A percentile compares a stretch with the other conserved stretches of the same genome.
Evolutionary conservation across 2,329 filamentous ascomycete species (phyloP).

Genomic region (Cercospora berteroae): DNA sequence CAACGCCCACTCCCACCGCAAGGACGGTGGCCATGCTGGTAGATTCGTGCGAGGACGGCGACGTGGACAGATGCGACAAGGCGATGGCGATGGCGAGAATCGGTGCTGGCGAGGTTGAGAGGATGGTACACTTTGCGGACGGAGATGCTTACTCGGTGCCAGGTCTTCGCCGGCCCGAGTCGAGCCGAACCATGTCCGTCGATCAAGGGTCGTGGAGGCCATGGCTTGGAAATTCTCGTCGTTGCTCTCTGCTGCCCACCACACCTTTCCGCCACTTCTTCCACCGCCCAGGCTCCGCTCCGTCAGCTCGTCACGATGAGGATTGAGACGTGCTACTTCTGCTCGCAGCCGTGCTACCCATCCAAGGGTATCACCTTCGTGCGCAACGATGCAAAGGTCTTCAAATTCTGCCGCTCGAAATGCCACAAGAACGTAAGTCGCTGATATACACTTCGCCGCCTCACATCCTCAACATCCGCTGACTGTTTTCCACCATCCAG

Average conservation of each 20-base stretch:
- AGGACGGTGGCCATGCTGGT: constrained; percentile 58
- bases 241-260: background rate
- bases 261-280: background rate
- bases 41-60: background rate
- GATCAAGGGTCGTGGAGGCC: background rate
- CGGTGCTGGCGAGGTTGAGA: background rate
- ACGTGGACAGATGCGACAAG: background rate
- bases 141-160: background rate
- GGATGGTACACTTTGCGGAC: background rate
- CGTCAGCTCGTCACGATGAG: constrained; percentile 35
- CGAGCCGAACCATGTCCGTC: background rate
- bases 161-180: background rate
- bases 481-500: constrained; percentile 37
- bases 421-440: constrained; percentile 58
- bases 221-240: constrained; percentile 3
- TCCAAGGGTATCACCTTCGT: constrained; percentile 66
- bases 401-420: constrained; percentile 67
- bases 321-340: constrained; percentile 69
- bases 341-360: constrained; percentile 66
- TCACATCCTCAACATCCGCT: background rate
- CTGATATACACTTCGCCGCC: background rate
- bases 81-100: background rate
- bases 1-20: constrained; percentile 60
- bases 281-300: background rate
- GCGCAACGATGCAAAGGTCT: constrained; percentile 63